Base-by-base conservation (phyloP, 345 rosid species). In the Trapa bicornis region DNA sequence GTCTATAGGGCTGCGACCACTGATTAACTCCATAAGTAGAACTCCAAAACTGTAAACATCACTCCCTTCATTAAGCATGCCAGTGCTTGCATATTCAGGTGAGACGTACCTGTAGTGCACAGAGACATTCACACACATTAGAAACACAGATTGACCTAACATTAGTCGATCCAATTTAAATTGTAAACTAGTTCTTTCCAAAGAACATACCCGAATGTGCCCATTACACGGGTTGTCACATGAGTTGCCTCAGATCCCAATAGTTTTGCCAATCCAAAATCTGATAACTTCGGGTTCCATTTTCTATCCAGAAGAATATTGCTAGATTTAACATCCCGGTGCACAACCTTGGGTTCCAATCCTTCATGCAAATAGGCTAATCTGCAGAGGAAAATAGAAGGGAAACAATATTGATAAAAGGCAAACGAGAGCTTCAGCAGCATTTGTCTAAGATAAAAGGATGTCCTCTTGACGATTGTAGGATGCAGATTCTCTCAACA, bases 211-310 rank as follows among this genome's bases (percentile, higher is more conserved):
- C 98, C 98, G 32, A 89, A 92, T 68, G 98, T 92, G 65, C 98
- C 98, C 98, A 92, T 92, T 16, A 92, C 98, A 65, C 98, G 96
- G 3, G 98, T 92, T 16, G 98, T 92, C 71, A 92, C 98, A 68
- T 87, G 83, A 84, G 83, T 89, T 17, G 91, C 76, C 76, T 89
- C 98, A 11, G 98, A 81, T 65, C 92, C 96, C 72, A 92, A 74
- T 38, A 92, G 81, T 78, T 92, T 92, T 67, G 98, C 98, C 66
- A 92, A 80, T 75, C 98, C 98, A 45, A 92, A 92, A 78, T 92
- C 98, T 29, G 96, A 92, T 64, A 89, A 87, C 77, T 87, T 92
- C 0, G 98, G 70, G 43, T 85, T 89, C 98, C 98, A 89, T 64
- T 85, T 87, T 67, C 52, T 86, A 64, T 87, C 96, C 17, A 89